Evolutionary conservation across 225 moss, liverwort and hornwort genomes (phyloP), one percentile per base, ranked within the genome.

Genomic region (Physcomitrellopsis africana): DNA sequence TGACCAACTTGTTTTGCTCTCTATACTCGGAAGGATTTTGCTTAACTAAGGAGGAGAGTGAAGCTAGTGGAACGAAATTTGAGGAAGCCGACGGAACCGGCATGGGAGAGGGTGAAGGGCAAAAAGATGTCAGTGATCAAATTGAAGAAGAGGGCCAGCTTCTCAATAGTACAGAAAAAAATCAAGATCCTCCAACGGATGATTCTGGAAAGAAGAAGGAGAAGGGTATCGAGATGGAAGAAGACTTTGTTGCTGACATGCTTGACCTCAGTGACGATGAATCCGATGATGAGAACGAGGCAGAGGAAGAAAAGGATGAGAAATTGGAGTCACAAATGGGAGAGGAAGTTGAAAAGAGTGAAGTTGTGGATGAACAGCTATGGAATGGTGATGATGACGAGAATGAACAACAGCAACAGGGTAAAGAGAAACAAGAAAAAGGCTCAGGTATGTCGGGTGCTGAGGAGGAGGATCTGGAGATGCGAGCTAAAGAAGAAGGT

Each of bases 101-200:
- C 49, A 94, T 99, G 97, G 97, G 97, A 65, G 97, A 99, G 73
- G 97, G 97, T 29, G 89, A 99, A 77, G 97, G 97, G n/a, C 86
- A 90, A 77, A 92, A 90, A 77, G 97, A 99, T 52, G 93, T 99
- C 18, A 99, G 97, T 80, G 97, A 99, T 68, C 92, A 99, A 70
- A 94, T 99, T 79, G 97, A 99, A 79, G 93, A 99, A 67, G 97
- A 99, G 68, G 97, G 95, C 51, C 97, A 99, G 86, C 89, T 99
- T 51, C 83, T 92, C 46, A 91, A 93, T 18, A 90, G 84, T 77
- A 84, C 86, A n/a, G 94, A 95, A 63, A 90, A 90, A 82, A 87
- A 80, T 23, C 81, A 90, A 73, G 87, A 96, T 71, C 78, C 77
- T 51, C 81, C 77, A 43, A 72, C 80, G 29, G 75, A 83, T 13